Base-by-base conservation (phyloP, 2,329 filamentous ascomycete genomes). In the Pestalotiopsis sp. region DNA sequence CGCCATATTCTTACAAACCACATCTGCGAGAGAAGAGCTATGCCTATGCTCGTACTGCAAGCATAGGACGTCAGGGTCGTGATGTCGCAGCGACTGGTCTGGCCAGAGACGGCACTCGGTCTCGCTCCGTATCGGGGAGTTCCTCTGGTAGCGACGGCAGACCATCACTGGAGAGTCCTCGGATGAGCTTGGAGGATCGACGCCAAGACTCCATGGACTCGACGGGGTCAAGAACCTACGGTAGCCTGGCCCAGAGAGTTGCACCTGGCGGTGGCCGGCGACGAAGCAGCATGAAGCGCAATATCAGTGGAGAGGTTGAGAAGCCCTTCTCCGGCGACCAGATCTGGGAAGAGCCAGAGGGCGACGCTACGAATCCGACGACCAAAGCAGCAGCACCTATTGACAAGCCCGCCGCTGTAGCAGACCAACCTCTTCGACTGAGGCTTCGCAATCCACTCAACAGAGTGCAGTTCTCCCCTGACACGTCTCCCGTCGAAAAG, bases 271-370 rank as follows among this genome's bases (percentile, higher is more conserved):
- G 81, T 60, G 77, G 83, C 27, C 84, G 88, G 55, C 87, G 87
- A 41, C 90, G 90, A 71, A 91, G 89, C 74, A 91, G 90, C 73
- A 84, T 88, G 74, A 91, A 88, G 79, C 87, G 92, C 70, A 92
- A 92, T 72, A 87, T 90, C 74, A 94, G 91, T 76, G 91, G 90
- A 23, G 90, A 92, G 75, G 81, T 91, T 69, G 83, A 87, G 72
- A 88, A 85, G 66, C 87, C 90, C 1, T 94, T 93, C 77, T 91
- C 91, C 1, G 89, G 91, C 41, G 92, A 94, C 76, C 90, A 93
- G 76, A 95, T 98, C 70, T 98, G 94, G 85, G 95, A 98, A 79
- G 95, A 98, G 77, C 92, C 93, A 1, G 89, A 92, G 75, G 84
- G 74, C n/a, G 72, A 78, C 38, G 73, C 77, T 66, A 67, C 77